Base-by-base conservation (phyloP, 495 filamentous ascomycete genomes). In the Podospora australis region DNA sequence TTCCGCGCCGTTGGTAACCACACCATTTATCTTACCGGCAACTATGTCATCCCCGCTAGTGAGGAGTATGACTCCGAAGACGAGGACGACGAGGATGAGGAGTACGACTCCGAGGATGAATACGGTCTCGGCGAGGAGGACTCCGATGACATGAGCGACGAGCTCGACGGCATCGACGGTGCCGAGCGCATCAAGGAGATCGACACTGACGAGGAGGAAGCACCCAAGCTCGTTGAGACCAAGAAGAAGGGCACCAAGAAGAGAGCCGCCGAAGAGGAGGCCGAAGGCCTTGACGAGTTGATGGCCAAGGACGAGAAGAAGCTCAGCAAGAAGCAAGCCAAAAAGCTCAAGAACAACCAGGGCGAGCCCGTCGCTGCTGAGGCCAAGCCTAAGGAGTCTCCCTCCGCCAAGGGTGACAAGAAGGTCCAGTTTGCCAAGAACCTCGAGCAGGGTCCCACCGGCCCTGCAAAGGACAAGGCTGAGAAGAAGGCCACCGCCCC, bases 381-480 rank as follows among this genome's bases (percentile, higher is more conserved):
- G 54, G 79, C 71, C 8, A 72, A 72, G 59, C 65, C 71, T 34
- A 78, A 80, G 52, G 67, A 72, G 36, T 56, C 62, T 9, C 53
- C 61, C 40, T 43, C 72, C 50, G 57, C 71, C 53, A 85, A 86
- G 72, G 68, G 67, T 25, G 86, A 88, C 65, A 98, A 97, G 81
- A 96, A 96, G 75, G 92, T 99, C 23, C 88, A 95, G 70, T 99
- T 99, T 65, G 92, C 92, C 54, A 94, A 96, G 78, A 87, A 96
- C 65, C 86, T 98, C 25, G 94, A 97, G 74, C 90, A 95, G 65
- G 92, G 91, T 39, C 92, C 92, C 30, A 89, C 89, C 34, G 79
- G 81, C 49, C 82, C 84, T 34, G 64, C 70, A 13, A 64, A 70
- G 63, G 64, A 70, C 57, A 48, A 56, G 53, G 46, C 44, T 26